Conservation (phyloP, 2,329 filamentous ascomycete species). For the Cladosporium halotolerans region DNA sequence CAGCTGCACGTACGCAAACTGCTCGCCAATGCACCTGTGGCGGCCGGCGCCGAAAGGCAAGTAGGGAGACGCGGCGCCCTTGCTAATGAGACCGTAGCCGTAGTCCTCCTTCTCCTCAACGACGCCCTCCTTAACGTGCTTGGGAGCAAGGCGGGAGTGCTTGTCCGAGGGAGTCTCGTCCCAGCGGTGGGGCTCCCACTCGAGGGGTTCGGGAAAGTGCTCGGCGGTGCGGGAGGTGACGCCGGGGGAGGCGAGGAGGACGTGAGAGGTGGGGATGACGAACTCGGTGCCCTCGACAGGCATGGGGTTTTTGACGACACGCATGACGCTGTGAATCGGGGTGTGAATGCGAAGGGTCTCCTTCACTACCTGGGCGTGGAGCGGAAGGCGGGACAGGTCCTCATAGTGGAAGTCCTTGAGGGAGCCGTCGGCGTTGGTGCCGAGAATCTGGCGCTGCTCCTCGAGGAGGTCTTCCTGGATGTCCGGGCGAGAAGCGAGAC, state of each 20-base stretch:
- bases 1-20: constrained; percentile 90
- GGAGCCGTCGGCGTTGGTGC: constrained; percentile 47
- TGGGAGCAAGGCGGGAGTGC: constrained; percentile 24
- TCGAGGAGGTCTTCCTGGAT: constrained; percentile 74
- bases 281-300: constrained; percentile 75
- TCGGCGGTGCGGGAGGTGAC: constrained; percentile 65
- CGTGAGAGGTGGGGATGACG: constrained; percentile 72
- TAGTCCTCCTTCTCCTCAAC: constrained; percentile 73
- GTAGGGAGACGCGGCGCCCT: constrained; percentile 83
- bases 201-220: constrained; percentile 74
- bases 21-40: constrained; percentile 92
- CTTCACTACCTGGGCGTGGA: constrained; percentile 80
- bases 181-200: constrained; percentile 93
- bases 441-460: constrained; percentile 71
- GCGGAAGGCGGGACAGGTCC: constrained; percentile 67
- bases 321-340: constrained; percentile 92
- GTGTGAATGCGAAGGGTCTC: constrained; percentile 87
- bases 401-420: constrained; percentile 72
- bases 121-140: constrained; percentile 25
- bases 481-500: constrained; percentile 68
- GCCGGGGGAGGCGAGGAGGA: constrained; percentile 77
- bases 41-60: constrained; percentile 89
- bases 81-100: constrained; percentile 86
- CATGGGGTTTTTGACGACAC: constrained; percentile 84
- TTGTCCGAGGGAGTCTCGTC: constrained; percentile 52